phyloP scores from a whole-genome alignment of 345 rosid genomes.

The Moricandia arvensis region DNA sequence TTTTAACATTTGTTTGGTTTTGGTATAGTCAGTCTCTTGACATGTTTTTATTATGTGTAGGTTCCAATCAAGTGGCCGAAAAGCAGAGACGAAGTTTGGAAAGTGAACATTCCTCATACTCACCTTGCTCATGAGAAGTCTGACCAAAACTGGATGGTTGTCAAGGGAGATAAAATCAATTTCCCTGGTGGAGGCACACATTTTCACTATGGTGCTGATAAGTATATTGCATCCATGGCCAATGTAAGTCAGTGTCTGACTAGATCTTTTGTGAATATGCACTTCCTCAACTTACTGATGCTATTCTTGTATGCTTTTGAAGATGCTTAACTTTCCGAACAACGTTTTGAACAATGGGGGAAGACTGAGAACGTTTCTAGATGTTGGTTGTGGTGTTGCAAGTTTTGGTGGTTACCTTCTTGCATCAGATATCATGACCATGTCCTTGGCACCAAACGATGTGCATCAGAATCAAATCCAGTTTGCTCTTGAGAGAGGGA shows the following conservation, averaged over 20 bases:
- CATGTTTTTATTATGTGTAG: conserved; percentile 38
- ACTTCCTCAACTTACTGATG: not conserved
- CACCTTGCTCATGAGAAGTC: conserved; percentile 98
- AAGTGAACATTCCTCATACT: conserved; percentile 97
- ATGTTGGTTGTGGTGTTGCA: conserved; percentile 99
- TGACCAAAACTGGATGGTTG: conserved; percentile 99
- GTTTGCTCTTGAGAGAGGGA: conserved; percentile 97
- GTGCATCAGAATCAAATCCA: conserved; percentile 99
- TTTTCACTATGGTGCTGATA: conserved; percentile 98
- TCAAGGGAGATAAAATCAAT: conserved; percentile 80
- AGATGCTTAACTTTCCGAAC: conserved; percentile 91
- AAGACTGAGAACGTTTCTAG: conserved; percentile 77
- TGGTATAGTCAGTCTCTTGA: not conserved
- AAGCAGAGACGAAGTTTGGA: conserved; percentile 99
- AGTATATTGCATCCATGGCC: conserved; percentile 92
- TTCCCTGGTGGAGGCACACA: conserved; percentile 99
- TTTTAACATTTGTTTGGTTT: too few relatives aligned
- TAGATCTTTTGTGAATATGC: not conserved
- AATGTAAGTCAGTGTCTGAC: conserved; percentile 54
- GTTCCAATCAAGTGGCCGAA: conserved; percentile 97
- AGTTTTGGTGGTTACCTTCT: conserved; percentile 97
- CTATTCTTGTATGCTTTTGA: conserved; percentile 10
- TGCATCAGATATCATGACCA: conserved; percentile 76
- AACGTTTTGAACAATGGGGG: conserved; percentile 73
- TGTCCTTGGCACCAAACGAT: conserved; percentile 99